These are phyloP conservation scores for Russula compacta DNA, from an alignment of 768 basidiomycete genomes.

Conservation along the genomic window DNA sequence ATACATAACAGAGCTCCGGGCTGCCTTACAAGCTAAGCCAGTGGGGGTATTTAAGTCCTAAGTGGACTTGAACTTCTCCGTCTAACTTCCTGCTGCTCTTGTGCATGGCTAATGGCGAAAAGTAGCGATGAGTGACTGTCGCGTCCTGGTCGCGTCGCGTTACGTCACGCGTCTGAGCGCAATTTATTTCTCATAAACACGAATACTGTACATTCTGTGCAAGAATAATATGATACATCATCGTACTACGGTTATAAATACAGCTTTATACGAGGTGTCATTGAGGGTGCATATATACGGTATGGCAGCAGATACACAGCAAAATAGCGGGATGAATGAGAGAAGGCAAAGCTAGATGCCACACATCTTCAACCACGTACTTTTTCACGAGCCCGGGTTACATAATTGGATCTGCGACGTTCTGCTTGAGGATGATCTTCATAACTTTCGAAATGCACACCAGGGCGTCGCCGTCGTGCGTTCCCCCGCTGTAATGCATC, in stretches of 20 bases:
- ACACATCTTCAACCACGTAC: conserved; percentile 1
- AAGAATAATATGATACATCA: conserved; percentile 16
- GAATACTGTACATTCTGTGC: background rate
- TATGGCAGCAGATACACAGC: background rate
- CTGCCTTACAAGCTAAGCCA: conserved; percentile 65
- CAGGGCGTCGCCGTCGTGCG: conserved; percentile 25
- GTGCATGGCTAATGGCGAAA: conserved; percentile 11
- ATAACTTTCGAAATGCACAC: conserved; percentile 28
- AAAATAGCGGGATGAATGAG: background rate
- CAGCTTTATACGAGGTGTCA: background rate
- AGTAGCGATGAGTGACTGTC: background rate
- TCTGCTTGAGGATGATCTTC: conserved; percentile 24
- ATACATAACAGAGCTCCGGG: background rate
- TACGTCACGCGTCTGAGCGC: background rate
- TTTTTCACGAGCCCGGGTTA: conserved; percentile 8
- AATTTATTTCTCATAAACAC: too few species aligned
- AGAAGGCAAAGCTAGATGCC: background rate
- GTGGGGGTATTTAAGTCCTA: conserved; percentile 44
- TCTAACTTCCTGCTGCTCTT: conserved; percentile 10
- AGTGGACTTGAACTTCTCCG: conserved; percentile 23
- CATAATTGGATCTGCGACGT: conserved; percentile 14
- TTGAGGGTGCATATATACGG: conserved; percentile 3
- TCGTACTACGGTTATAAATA: conserved; percentile 15
- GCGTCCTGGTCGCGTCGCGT: conserved; percentile 6
- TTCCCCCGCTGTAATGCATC: conserved; percentile 33